A percentile compares a stretch with the other conserved stretches of the same genome.
Conservation (phyloP, 2,329 filamentous ascomycete species). For the Exophiala sideris region DNA sequence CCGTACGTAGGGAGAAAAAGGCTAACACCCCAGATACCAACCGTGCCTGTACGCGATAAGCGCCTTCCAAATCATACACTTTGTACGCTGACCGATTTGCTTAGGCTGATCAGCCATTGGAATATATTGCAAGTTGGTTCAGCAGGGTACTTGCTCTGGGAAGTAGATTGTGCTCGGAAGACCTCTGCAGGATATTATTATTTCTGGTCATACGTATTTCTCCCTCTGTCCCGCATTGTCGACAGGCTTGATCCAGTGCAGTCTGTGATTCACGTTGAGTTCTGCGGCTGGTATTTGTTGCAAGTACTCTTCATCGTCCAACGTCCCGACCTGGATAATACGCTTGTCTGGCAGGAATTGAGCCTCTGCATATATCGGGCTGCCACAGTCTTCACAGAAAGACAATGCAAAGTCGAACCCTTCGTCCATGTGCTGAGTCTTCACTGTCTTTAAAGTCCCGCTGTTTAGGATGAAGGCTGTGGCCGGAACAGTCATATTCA, state of each 20-base stretch:
- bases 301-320: conserved; percentile 4
- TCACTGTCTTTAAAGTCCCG: conserved; percentile 1
- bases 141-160: too few relatives aligned
- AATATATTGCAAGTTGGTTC: too few relatives aligned
- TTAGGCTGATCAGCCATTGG: too few relatives aligned
- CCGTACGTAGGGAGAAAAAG: too few relatives aligned
- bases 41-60: too few relatives aligned
- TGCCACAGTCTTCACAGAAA: conserved; percentile 7
- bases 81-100: too few relatives aligned
- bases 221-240: not conserved
- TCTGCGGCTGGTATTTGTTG: not conserved
- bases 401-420: conserved; percentile 4
- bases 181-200: too few relatives aligned
- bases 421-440: conserved; percentile 6
- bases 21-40: too few relatives aligned
- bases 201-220: conserved; percentile 3
- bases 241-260: conserved; percentile 2
- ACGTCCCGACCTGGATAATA: conserved; percentile 6
- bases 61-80: too few relatives aligned
- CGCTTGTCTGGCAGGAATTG: not conserved
- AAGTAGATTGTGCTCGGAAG: too few relatives aligned
- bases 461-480: not conserved
- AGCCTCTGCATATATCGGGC: conserved; percentile 5
- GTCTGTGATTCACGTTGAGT: conserved; percentile 7
- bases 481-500: not conserved